Evolutionary conservation across 768 basidiomycete genomes (phyloP), one percentile per base, ranked within the genome.

Genomic region (Amanita inopinata): DNA sequence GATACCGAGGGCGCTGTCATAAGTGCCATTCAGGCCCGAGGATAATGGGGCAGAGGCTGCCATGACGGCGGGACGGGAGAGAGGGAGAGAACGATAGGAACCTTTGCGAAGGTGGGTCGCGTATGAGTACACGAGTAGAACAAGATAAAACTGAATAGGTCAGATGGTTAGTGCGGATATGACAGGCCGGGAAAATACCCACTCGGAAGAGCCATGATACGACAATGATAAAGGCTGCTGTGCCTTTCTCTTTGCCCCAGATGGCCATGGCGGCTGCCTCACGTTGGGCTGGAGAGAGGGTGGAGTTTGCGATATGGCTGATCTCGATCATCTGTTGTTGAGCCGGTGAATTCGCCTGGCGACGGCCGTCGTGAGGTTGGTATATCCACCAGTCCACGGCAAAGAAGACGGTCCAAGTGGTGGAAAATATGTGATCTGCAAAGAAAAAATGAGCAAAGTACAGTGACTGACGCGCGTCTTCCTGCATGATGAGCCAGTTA

Each of bases 401-500:
- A 49, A 99, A 98, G 56, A 87, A 86, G 31, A 84, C 71, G n/a
- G 91, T 93, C 84, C 89, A 97, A 0, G 82, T 64, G 1, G 93
- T 91, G 11, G 81, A 83, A 47, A 99, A 65, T 45, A 96, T 60
- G 61, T 99, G 93, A 62, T 99, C 96, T 45, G 87, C 76, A 46
- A 85, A 76, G 66, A 90, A 99, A 24, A 91, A 63, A 59, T 99
- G 93, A 0, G 93, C 86, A 59, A 96, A 89, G 51, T 88, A 83
- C 14, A 93, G 72, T 3, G 84, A 78, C 44, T 87, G 77, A 46
- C 79, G 78, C 2, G 91, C 71, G 53, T 94, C 78, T 71, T 98
- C 96, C 93, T 98, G 64, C 19, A 42, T n/a, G 49, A 30, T 45
- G 22, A 38, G 43, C 15, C 38, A 24, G 43, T 32, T 20, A 42